Base-by-base conservation (phyloP, 1,139 yeast genomes). In the Kurtzmaniella quercitrusa region DNA sequence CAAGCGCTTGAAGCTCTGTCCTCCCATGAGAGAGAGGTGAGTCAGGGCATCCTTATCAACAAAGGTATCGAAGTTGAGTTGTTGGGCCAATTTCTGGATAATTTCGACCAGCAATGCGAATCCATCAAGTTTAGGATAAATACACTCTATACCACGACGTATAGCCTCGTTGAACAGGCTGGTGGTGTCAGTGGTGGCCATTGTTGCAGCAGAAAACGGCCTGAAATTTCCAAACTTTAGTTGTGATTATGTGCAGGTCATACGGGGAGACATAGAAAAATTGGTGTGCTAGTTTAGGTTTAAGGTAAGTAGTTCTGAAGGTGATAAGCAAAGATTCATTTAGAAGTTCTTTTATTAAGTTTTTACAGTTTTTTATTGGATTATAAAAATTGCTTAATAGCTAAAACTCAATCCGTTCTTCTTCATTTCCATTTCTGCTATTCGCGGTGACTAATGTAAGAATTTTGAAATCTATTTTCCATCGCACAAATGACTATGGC, bases 41-140 rank as follows among this genome's bases (percentile, higher is more conserved):
- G 69, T 52, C 48, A 61, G 63, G 2, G 66, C 68, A 46, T 66
- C 63, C 16, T 61, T 61, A 49, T 72, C 78, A 40, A 70, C 59
- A 46, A 69, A 72, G 2, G 77, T 72, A 46, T 72, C 77, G 7
- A 72, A 54, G 44, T 61, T 65, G 47, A 71, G 59, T 44, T 64
- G 70, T 45, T 68, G 73, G 2, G 76, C 73, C 40, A 72, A 57
- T 41, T 63, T 62, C 47, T 67, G 74, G 23, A 71, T 59, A 40
- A 69, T 49, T 38, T 69, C 75, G 17, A 71, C 59, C n/a, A 73
- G 65, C 1, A 66, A 52, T 15, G 53, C 56, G 52, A 66, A 71
- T 36, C 56, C 54, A 20, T 51, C 49, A 1, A 74, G 56, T 43
- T 65, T 59, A 20, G 63, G 65, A 45, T 65, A 72, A 21, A 72